phyloP scores from a whole-genome alignment of 148 eudicot genomes.

The Spergularia bocconei region DNA sequence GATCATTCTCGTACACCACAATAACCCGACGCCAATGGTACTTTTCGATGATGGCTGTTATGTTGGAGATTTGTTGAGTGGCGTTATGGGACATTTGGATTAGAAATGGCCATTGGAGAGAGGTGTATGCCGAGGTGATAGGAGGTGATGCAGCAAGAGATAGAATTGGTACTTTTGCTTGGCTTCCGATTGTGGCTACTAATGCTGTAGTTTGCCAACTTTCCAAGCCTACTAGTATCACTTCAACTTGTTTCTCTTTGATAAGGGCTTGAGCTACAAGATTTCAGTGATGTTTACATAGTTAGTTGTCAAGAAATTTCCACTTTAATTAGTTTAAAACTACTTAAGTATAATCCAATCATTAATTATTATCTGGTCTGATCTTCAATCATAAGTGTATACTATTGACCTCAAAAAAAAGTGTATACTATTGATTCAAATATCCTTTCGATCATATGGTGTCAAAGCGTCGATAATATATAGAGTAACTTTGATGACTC shows the following conservation, averaged over 20 bases:
- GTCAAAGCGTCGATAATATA: no score
- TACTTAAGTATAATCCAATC: no score
- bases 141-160: conserved; percentile 21
- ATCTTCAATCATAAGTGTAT: no score
- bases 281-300: not conserved
- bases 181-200: conserved; percentile 19
- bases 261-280: conserved; percentile 23
- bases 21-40: conserved; percentile 28
- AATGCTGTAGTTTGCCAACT: conserved; percentile 27
- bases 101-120: conserved; percentile 26
- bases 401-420: no score
- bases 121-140: not conserved
- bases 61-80: not conserved
- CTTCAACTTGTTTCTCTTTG: conserved; percentile 12
- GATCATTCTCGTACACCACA: conserved; percentile 18
- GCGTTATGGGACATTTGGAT: conserved; percentile 19
- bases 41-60: conserved; percentile 12
- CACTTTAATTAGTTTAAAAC: no score
- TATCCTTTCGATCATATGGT: no score
- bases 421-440: no score
- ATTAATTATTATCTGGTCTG: no score
- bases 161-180: conserved; percentile 27
- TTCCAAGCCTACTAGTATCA: conserved; percentile 20
- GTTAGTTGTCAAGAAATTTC: no score
- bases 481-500: no score